Conservation (phyloP, 2,329 filamentous ascomycete genomes). For the Alternaria incomplexa region DNA sequence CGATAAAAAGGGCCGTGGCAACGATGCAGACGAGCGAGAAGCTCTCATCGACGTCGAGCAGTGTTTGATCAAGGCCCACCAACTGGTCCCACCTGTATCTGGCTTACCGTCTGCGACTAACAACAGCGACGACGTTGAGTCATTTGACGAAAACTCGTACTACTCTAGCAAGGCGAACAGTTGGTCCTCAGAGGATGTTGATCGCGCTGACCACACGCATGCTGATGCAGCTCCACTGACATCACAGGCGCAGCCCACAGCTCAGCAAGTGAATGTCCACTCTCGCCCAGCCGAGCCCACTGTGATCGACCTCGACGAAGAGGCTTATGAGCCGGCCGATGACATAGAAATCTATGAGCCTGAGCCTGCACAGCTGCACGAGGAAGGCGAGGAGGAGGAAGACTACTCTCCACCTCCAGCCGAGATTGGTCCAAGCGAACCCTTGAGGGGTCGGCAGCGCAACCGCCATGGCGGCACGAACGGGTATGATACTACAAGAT, state of each 20-base stretch:
- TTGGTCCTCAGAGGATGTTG: slow-evolving; percentile 64
- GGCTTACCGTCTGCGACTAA: slow-evolving; percentile 61
- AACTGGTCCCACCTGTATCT: slow-evolving; percentile 73
- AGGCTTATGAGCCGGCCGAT: slow-evolving; percentile 48
- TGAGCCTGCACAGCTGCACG: slow-evolving; percentile 32
- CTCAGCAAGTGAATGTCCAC: slow-evolving; percentile 23
- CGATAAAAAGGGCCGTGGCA: slow-evolving; percentile 63
- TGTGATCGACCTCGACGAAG: slow-evolving; percentile 47
- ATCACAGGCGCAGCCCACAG: slow-evolving; percentile 32
- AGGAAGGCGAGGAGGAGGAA: slow-evolving; percentile 47
- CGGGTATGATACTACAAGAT: slow-evolving; percentile 35
- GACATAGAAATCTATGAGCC: slow-evolving; percentile 49
- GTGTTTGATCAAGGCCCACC: slow-evolving; percentile 65
- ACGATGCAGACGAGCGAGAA: slow-evolving; percentile 57
- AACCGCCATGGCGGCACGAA: slow-evolving; percentile 33
- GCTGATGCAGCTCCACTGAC: slow-evolving; percentile 41
- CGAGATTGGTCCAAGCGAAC: slow-evolving; percentile 41
- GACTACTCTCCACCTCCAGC: slow-evolving; percentile 56
- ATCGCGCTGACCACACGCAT: slow-evolving; percentile 35
- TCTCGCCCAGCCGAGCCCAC: slow-evolving; percentile 23
- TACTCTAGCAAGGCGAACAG: slow-evolving; percentile 91
- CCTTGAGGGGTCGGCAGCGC: slow-evolving; percentile 33
- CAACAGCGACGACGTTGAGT: slow-evolving; percentile 74
- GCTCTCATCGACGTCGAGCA: slow-evolving; percentile 51
- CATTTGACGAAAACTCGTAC: slow-evolving; percentile 91